Percentiles rank a stretch among this genome's conserved stretches.
Conservation (phyloP, 441 rosid genomes). For the Brassica balearica region DNA sequence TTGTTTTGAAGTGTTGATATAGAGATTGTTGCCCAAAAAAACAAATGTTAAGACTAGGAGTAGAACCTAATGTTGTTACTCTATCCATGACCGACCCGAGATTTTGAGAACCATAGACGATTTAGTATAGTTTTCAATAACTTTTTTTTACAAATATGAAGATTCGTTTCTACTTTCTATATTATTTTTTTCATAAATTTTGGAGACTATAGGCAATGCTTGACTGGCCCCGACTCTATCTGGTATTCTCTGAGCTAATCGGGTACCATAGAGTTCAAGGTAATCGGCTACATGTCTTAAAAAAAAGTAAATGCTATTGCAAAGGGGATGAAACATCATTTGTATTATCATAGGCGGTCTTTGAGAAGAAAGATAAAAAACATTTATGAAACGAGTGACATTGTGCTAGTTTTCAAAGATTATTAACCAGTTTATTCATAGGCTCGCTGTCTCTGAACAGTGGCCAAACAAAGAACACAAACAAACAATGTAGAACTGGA, state of each 20-base stretch:
- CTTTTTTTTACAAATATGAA: too few species aligned
- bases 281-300: slow-evolving; percentile 39
- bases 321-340: slow-evolving; percentile 31
- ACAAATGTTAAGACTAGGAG: slow-evolving; percentile 55
- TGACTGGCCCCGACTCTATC: too few species aligned
- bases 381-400: slow-evolving; percentile 27
- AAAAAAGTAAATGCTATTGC: slow-evolving; percentile 43
- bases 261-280: slow-evolving; percentile 42
- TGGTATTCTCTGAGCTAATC: too few species aligned
- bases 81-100: slow-evolving; percentile 35
- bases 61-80: slow-evolving; percentile 61
- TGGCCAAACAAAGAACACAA: slow-evolving; percentile 29
- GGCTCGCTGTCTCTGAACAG: slow-evolving; percentile 17
- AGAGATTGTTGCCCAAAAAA: slow-evolving; percentile 4
- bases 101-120: too few species aligned
- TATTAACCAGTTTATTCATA: slow-evolving; percentile 38
- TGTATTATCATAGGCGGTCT: slow-evolving; percentile 20
- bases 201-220: too few species aligned
- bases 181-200: too few species aligned
- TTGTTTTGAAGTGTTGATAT: slow-evolving; percentile 47
- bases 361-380: slow-evolving; percentile 17
- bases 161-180: too few species aligned
- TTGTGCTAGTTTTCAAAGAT: slow-evolving; percentile 30
- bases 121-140: too few species aligned
- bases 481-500: slow-evolving; percentile 8